Conservation (phyloP, 441 rosid genomes). For the Metrosideros polymorpha region DNA sequence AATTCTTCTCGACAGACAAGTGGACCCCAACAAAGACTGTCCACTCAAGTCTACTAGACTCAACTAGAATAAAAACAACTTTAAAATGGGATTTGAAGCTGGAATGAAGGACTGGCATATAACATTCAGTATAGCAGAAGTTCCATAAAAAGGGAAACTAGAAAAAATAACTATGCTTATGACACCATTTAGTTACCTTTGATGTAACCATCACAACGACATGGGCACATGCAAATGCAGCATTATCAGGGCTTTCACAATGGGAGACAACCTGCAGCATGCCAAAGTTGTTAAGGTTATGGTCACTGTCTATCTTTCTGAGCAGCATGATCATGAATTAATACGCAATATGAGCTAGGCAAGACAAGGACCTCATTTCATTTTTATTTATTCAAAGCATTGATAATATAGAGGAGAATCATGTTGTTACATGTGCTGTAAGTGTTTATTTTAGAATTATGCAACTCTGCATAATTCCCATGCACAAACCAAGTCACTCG, state of each 20-base stretch:
- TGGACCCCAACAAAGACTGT: not conserved
- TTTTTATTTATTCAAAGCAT: not conserved
- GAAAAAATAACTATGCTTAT: not conserved
- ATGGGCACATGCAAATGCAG: constrained; percentile 59
- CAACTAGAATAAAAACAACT: not conserved
- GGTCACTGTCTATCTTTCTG: not conserved
- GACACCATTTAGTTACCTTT: constrained; percentile 33
- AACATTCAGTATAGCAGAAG: not conserved
- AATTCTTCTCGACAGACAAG: not conserved
- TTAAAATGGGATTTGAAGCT: not conserved
- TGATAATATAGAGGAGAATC: not conserved
- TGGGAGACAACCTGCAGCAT: constrained; percentile 51
- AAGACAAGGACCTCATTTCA: not conserved
- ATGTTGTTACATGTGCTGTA: not conserved
- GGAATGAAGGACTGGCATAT: not conserved
- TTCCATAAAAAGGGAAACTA: not conserved
- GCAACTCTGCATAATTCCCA: not conserved
- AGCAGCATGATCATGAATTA: not conserved
- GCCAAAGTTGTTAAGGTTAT: not conserved
- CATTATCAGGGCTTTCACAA: constrained; percentile 45
- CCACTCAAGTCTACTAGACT: not conserved
- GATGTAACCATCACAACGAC: constrained; percentile 66
- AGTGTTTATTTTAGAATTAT: not conserved
- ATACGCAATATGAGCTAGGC: not conserved
- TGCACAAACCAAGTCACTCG: not conserved